Evolutionary conservation across 805 yeast species (phyloP), one percentile per base, ranked within the genome.

Genomic region (Blastobotrys chiropterorum): DNA sequence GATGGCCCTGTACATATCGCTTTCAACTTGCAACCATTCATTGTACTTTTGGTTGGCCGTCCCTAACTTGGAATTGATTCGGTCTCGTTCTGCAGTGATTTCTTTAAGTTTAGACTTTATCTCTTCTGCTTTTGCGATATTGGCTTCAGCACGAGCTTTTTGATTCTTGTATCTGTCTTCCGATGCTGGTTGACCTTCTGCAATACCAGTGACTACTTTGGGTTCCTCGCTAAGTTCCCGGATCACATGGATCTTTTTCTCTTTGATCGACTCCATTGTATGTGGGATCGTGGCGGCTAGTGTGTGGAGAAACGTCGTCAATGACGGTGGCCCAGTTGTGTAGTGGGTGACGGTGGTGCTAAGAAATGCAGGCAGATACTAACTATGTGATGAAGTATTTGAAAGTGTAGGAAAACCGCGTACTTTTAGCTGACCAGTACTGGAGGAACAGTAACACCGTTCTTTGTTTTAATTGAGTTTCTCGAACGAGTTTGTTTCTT

Each of bases 11-110:
- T 67, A 58, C 70, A 77, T 71, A 14, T 71, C 62, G 1, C 56
- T 53, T 43, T 72, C 71, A 22, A 62, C 46, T 1, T 59, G 63
- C 41, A 70, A 68, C 76, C 77, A 74, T 50, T 66, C 58, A 13
- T 61, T 51, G 14, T 62, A 56, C 31, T 42, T 34, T 43, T 68
- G 70, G 41, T 66, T 60, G 0, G 61, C 53, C 26, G 45, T 19
- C 4, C 38, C 43, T 47, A 60, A 47, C 34, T 44, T 40, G n/a
- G 43, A 48, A 3, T 46, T 46, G 13, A 52, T 51, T 15, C 41
- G 30, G 19, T 39, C 41, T 2, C 49, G 44, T 13, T 50, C 26
- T 14, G 49, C 26, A 1, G 69, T 68, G 39, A 72, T 47, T 1
- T 59, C 56, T 2, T 59, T 53, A 8, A 68, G 59, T 38, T 61